Conservation (phyloP, 2,329 filamentous ascomycete species). For the Penicillium sp. region DNA sequence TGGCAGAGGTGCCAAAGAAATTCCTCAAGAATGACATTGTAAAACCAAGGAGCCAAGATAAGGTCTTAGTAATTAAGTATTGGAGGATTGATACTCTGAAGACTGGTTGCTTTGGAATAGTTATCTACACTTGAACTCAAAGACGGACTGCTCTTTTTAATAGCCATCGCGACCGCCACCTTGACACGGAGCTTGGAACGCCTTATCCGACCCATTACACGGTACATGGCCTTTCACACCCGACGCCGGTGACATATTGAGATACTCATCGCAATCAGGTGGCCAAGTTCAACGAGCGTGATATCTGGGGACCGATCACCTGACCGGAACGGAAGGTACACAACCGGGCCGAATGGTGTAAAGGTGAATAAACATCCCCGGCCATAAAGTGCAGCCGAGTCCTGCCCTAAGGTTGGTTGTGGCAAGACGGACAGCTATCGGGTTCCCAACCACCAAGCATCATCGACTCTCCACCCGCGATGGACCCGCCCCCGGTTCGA, state of each 20-base stretch:
- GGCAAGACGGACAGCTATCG: slow-evolving; percentile 8
- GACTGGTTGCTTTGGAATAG: slow-evolving; percentile 4
- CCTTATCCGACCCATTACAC: slow-evolving; percentile 7
- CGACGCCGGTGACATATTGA: slow-evolving; percentile 11
- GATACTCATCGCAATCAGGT: slow-evolving; percentile 14
- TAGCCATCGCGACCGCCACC: slow-evolving; percentile 12
- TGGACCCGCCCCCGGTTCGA: slow-evolving; percentile 11
- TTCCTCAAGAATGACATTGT: slow-evolving; percentile 29
- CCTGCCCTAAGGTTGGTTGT: neutral
- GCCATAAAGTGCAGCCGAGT: neutral
- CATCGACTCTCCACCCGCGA: neutral
- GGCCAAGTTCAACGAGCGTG: slow-evolving; percentile 15
- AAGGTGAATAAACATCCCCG: slow-evolving; percentile 10
- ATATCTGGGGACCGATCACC: slow-evolving; percentile 22
- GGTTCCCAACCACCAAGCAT: neutral
- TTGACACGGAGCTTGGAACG: slow-evolving; percentile 6
- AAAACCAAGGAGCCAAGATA: neutral
- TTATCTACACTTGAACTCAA: slow-evolving; percentile 9
- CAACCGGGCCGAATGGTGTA: slow-evolving; percentile 19
- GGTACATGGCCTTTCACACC: slow-evolving; percentile 10
- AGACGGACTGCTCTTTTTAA: slow-evolving; percentile 18
- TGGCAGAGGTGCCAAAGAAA: slow-evolving; percentile 26
- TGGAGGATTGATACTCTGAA: neutral
- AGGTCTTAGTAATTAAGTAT: slow-evolving; percentile 2
- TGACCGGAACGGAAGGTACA: slow-evolving; percentile 17